Evolutionary conservation across 805 yeast genomes (phyloP).

Genomic region (Helenozyma rhizophorensis): DNA sequence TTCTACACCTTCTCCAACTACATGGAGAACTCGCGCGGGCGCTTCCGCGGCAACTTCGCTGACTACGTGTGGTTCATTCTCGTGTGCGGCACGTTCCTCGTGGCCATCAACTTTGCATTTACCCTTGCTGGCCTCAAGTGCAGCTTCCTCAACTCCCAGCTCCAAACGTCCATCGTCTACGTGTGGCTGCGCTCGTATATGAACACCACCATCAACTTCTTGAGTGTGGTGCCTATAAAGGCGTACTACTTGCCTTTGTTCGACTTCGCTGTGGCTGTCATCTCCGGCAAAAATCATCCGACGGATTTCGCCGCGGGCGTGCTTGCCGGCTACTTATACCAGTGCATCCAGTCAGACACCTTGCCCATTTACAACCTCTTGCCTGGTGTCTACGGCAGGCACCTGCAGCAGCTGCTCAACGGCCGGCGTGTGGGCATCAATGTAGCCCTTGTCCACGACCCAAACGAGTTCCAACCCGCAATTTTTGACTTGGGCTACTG

Average conservation of each 20-base stretch:
- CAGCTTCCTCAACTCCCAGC: constrained; percentile 33
- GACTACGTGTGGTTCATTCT: constrained; percentile 55
- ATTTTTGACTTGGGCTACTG: constrained; percentile 51
- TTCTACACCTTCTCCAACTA: constrained; percentile 55
- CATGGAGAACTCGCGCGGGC: constrained; percentile 41
- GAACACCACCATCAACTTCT: constrained; percentile 49
- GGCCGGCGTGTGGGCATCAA: constrained; percentile 32
- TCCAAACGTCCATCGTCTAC: constrained; percentile 52
- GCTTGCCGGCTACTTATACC: constrained; percentile 54
- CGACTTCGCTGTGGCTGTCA: constrained; percentile 26
- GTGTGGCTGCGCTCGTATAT: constrained; percentile 60
- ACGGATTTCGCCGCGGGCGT: constrained; percentile 47
- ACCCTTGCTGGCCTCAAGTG: constrained; percentile 4
- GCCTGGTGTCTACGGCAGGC: constrained; percentile 25
- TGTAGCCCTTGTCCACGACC: constrained; percentile 8
- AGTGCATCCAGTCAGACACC: constrained; percentile 58
- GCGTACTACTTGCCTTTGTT: constrained; percentile 52
- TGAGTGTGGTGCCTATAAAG: constrained; percentile 48
- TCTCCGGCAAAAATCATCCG: constrained; percentile 41
- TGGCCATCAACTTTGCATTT: constrained; percentile 24
- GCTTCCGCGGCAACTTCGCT: constrained; percentile 47
- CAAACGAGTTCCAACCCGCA: constrained; percentile 18
- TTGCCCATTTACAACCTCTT: constrained; percentile 36
- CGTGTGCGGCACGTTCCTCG: constrained; percentile 44
- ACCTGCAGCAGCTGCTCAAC: not conserved